Percentiles rank a stretch among this genome's conserved stretches.
phyloP scores from a whole-genome alignment of 331 rosid genomes.

The Quercus lobata region DNA sequence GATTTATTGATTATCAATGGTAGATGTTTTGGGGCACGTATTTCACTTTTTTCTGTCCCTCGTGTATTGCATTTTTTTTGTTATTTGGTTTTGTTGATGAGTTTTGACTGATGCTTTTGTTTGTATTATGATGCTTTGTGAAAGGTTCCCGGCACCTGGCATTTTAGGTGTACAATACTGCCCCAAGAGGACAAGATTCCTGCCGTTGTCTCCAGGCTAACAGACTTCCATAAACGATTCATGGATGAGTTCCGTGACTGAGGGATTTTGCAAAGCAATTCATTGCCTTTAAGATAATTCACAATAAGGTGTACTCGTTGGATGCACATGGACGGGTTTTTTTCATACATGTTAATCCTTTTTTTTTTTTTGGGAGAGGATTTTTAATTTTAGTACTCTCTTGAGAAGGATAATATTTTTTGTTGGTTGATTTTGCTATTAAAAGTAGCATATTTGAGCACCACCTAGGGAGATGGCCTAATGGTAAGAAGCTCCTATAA shows the following conservation, averaged over 20 bases:
- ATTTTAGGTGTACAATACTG: slow-evolving; percentile 90
- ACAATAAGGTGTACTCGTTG: slow-evolving; percentile 18
- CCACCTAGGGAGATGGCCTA: too few species aligned
- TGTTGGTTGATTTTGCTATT: neutral
- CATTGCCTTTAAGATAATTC: neutral
- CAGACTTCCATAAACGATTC: slow-evolving; percentile 74
- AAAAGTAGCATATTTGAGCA: neutral
- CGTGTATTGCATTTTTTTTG: neutral
- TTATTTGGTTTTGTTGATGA: neutral
- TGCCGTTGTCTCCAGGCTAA: slow-evolving; percentile 60
- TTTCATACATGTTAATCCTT: neutral
- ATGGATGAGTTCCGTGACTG: slow-evolving; percentile 68
- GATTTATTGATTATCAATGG: too few species aligned
- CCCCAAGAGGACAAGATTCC: slow-evolving; percentile 97
- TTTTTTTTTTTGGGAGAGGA: neutral
- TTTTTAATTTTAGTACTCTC: neutral
- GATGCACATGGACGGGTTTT: slow-evolving; percentile 11
- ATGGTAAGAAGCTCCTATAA: too few species aligned
- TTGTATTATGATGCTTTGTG: slow-evolving; percentile 13
- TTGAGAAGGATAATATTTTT: neutral
- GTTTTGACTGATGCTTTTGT: slow-evolving; percentile 2
- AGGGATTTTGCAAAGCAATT: neutral
- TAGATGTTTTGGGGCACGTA: too few species aligned
- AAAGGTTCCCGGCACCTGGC: slow-evolving; percentile 98
- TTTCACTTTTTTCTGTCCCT: neutral